phyloP scores from a whole-genome alignment of 2,329 filamentous ascomycete genomes.

The Hypoxylon sp. region DNA sequence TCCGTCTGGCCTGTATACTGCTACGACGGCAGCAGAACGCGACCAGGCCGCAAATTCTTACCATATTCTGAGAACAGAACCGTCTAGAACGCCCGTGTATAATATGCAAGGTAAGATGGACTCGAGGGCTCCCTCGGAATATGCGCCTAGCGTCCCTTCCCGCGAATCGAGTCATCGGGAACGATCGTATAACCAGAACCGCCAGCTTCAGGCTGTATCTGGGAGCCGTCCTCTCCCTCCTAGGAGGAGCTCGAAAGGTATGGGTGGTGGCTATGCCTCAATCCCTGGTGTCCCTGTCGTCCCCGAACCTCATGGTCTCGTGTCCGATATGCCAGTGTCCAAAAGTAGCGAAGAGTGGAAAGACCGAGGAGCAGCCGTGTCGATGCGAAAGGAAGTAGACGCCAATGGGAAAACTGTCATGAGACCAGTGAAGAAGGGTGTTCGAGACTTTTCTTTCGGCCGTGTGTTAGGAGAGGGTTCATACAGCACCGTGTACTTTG shows the following conservation, averaged over 20 bases:
- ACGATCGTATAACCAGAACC: conserved; percentile 74
- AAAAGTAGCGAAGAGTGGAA: conserved; percentile 93
- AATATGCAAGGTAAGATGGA: conserved; percentile 71
- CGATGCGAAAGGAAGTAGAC: conserved; percentile 86
- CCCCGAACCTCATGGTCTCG: conserved; percentile 52
- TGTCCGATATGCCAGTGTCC: conserved; percentile 61
- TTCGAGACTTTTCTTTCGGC: conserved; percentile 96
- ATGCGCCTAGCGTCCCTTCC: conserved; percentile 73
- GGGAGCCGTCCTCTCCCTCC: conserved; percentile 78
- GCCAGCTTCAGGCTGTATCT: conserved; percentile 65
- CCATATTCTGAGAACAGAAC: conserved; percentile 69
- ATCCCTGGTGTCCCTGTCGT: conserved; percentile 61
- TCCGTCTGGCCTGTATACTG: conserved; percentile 53
- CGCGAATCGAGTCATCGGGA: conserved; percentile 80
- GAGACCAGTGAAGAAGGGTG: conserved; percentile 93
- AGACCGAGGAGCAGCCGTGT: conserved; percentile 91
- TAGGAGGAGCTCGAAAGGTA: conserved; percentile 81
- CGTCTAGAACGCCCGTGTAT: conserved; percentile 70
- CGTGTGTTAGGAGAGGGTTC: conserved; percentile 93
- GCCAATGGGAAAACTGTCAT: conserved; percentile 85
- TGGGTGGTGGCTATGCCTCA: conserved; percentile 70
- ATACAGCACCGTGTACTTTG: conserved; percentile 95
- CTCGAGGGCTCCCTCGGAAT: conserved; percentile 72
- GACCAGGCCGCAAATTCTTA: conserved; percentile 57
- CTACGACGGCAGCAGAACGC: conserved; percentile 49